Conservation (phyloP, 441 rosid species). For the Erysimum cheiri region DNA sequence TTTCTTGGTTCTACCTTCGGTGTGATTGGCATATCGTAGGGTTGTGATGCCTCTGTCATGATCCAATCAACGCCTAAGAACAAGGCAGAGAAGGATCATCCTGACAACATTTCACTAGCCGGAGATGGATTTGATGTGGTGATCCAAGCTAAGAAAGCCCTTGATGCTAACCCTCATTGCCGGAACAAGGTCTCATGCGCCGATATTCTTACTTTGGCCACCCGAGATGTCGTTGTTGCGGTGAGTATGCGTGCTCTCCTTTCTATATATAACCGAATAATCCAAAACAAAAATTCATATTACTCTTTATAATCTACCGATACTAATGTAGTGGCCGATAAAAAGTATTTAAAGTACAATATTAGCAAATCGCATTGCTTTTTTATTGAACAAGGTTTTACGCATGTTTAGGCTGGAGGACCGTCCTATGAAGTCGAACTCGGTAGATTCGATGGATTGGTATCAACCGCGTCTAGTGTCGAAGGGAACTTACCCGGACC, state of each 20-base stretch:
- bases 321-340: neutral
- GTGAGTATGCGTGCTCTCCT: conserved; percentile 41
- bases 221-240: conserved; percentile 69
- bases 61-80: conserved; percentile 42
- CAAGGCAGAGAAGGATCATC: conserved; percentile 44
- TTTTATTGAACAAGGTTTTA: neutral
- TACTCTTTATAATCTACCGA: neutral
- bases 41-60: conserved; percentile 43
- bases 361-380: neutral
- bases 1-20: neutral
- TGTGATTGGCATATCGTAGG: conserved; percentile 22
- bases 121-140: conserved; percentile 45
- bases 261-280: neutral
- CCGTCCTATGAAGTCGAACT: conserved; percentile 72
- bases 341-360: too few relatives aligned
- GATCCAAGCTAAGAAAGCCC: conserved; percentile 42
- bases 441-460: conserved; percentile 76
- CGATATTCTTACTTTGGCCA: conserved; percentile 62
- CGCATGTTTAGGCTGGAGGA: conserved; percentile 67
- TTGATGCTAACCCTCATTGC: conserved; percentile 36
- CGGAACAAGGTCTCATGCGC: conserved; percentile 39
- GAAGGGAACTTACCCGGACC: conserved; percentile 68
- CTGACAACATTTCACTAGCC: conserved; percentile 34
- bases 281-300: neutral
- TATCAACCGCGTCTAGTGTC: conserved; percentile 68